Conservation (phyloP, 305 asterid species). For the Plantago lanceolata region DNA sequence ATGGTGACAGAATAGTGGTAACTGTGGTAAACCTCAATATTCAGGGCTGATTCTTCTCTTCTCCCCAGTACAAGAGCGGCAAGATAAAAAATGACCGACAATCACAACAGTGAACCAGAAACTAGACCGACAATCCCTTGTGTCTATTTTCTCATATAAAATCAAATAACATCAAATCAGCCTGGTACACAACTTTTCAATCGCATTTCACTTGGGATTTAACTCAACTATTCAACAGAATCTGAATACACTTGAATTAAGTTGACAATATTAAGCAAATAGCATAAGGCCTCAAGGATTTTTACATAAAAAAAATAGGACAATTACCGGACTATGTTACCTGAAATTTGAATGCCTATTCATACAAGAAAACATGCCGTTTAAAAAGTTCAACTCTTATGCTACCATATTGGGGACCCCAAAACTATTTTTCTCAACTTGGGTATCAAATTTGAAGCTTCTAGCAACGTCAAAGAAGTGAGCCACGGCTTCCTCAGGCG, state of each 20-base stretch:
- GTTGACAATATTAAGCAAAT: not conserved
- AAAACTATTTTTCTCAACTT: conserved; percentile 22
- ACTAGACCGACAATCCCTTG: no score
- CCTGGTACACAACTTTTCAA: no score
- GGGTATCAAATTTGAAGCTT: conserved; percentile 48
- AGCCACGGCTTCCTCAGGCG: conserved; percentile 86
- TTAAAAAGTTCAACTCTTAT: conserved; percentile 29
- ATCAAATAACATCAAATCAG: no score
- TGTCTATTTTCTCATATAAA: no score
- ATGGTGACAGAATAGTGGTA: no score
- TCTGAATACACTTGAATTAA: not conserved
- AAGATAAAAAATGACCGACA: no score
- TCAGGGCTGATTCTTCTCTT: no score
- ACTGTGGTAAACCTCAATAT: no score
- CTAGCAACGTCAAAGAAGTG: conserved; percentile 81
- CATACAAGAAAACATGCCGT: conserved; percentile 22
- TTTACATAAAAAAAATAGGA: not conserved
- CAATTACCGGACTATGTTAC: not conserved
- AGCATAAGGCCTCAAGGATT: not conserved
- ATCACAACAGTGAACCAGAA: no score
- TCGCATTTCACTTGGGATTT: not conserved
- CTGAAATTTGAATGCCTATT: conserved; percentile 10
- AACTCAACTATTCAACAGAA: not conserved
- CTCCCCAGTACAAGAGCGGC: no score
- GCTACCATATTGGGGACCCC: conserved; percentile 43